phyloP scores from a whole-genome alignment of 192 early-diverging fungal species.

The Phlyctochytrium arcticum region DNA sequence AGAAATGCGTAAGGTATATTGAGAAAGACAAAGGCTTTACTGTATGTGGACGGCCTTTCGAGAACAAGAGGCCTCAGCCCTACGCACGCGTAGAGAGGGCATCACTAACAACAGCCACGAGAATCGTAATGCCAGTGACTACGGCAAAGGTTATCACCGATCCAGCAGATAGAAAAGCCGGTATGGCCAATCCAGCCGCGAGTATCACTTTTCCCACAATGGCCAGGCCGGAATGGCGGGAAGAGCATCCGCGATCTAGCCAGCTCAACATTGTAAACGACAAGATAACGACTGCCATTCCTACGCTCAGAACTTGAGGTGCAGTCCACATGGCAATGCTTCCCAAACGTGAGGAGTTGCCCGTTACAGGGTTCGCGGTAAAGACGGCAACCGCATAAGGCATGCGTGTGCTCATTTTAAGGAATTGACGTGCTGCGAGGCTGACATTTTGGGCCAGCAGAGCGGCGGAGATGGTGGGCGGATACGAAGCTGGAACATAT shows the following conservation, averaged over 20 bases:
- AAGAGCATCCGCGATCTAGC: background rate
- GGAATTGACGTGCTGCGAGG: background rate
- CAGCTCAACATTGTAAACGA: constrained; percentile 3
- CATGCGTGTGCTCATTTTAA: background rate
- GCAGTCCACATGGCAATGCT: background rate
- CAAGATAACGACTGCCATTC: background rate
- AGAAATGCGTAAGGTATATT: no score
- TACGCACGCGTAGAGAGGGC: no score
- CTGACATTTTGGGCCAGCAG: constrained; percentile 1
- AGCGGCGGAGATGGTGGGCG: constrained; percentile 7
- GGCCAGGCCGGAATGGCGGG: background rate
- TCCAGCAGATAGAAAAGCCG: background rate
- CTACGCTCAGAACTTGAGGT: constrained; percentile 2
- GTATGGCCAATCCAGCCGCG: background rate
- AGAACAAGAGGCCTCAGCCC: no score
- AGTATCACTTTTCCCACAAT: background rate
- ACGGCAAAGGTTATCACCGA: background rate
- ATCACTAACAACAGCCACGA: background rate
- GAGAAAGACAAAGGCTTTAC: no score
- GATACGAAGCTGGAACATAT: constrained; percentile 7
- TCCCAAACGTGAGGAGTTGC: background rate
- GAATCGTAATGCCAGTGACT: background rate
- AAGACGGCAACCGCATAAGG: constrained; percentile 8
- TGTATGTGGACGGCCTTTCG: no score
- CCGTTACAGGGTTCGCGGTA: background rate